Evolutionary conservation across 108 stramenopile species (phyloP).

Genomic region (Aureococcus anophagefferens): DNA sequence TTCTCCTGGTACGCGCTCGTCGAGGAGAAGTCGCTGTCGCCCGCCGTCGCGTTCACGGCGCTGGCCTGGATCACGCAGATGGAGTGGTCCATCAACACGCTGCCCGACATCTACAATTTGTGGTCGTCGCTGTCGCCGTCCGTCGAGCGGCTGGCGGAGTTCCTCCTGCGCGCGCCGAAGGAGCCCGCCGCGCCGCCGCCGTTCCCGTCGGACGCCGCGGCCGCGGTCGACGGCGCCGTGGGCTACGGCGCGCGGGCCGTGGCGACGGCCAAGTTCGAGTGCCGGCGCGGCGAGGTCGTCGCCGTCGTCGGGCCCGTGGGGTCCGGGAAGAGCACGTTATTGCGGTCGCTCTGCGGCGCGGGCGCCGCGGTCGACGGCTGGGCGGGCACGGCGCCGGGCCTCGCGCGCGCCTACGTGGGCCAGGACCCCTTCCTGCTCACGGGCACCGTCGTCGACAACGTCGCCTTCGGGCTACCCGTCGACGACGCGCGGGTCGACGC

Average conservation of each 20-base stretch:
- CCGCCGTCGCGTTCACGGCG: slow-evolving; percentile 10
- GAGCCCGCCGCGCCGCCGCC: background rate
- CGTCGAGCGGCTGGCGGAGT: slow-evolving; percentile 8
- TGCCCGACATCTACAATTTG: slow-evolving; percentile 16
- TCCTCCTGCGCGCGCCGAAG: background rate
- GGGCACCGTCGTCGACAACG: slow-evolving; percentile 10
- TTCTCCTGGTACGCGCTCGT: slow-evolving; percentile 6
- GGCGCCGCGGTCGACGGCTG: background rate
- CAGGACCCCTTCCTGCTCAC: slow-evolving; percentile 6
- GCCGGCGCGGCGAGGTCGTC: slow-evolving; percentile 63
- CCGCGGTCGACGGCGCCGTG: background rate
- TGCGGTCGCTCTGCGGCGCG: slow-evolving; percentile 30
- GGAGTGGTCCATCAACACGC: slow-evolving; percentile 8
- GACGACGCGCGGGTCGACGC: slow-evolving; percentile 13
- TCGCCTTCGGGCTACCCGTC: background rate
- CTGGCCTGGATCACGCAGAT: slow-evolving; percentile 14
- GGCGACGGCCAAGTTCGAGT: slow-evolving; percentile 23
- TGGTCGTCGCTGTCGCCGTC: slow-evolving; percentile 2
- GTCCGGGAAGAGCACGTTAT: slow-evolving; percentile 57
- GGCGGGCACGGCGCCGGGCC: too few species aligned
- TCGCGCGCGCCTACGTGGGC: background rate
- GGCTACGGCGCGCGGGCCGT: background rate
- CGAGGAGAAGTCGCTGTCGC: background rate
- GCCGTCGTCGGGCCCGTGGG: slow-evolving; percentile 84
- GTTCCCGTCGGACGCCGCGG: background rate